Conservation (phyloP, 2,329 filamentous ascomycete genomes). For the Talaromyces sp. region DNA sequence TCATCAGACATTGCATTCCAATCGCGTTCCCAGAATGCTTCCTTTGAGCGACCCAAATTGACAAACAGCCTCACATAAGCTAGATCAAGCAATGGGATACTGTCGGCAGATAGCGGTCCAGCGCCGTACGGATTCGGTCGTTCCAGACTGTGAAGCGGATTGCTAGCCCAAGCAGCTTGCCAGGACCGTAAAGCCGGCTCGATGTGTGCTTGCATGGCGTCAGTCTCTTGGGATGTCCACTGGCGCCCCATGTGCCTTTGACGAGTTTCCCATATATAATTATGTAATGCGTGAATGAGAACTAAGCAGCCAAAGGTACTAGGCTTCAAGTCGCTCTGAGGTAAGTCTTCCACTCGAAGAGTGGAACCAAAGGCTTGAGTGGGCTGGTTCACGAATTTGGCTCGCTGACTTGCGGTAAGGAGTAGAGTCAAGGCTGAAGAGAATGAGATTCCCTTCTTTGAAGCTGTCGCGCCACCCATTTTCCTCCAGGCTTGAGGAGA, state of each 20-base stretch:
- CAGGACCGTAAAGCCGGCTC: slow-evolving; percentile 91
- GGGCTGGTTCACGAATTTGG: slow-evolving; percentile 45
- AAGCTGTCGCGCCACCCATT: slow-evolving; percentile 70
- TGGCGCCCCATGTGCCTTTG: slow-evolving; percentile 83
- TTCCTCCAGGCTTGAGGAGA: slow-evolving; percentile 77
- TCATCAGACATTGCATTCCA: slow-evolving; percentile 91
- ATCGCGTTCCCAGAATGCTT: slow-evolving; percentile 90
- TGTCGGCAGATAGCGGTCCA: slow-evolving; percentile 82
- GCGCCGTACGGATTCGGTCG: slow-evolving; percentile 79
- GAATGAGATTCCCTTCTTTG: slow-evolving; percentile 73
- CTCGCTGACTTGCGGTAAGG: slow-evolving; percentile 71
- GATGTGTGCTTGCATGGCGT: slow-evolving; percentile 93
- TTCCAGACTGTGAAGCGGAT: slow-evolving; percentile 79
- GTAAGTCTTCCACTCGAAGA: slow-evolving; percentile 49
- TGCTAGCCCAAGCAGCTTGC: slow-evolving; percentile 88
- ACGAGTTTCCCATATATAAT: slow-evolving; percentile 97
- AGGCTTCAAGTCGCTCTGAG: slow-evolving; percentile 67
- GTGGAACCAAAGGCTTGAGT: slow-evolving; percentile 47
- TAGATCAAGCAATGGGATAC: slow-evolving; percentile 84
- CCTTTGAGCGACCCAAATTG: slow-evolving; percentile 86
- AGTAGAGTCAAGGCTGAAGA: slow-evolving; percentile 77
- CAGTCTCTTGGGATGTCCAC: slow-evolving; percentile 89
- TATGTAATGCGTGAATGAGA: slow-evolving; percentile 90
- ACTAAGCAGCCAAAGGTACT: slow-evolving; percentile 91
- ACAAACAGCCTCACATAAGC: slow-evolving; percentile 92